Conservation (phyloP, 768 basidiomycete genomes). For the Albatrellus ellisii region DNA sequence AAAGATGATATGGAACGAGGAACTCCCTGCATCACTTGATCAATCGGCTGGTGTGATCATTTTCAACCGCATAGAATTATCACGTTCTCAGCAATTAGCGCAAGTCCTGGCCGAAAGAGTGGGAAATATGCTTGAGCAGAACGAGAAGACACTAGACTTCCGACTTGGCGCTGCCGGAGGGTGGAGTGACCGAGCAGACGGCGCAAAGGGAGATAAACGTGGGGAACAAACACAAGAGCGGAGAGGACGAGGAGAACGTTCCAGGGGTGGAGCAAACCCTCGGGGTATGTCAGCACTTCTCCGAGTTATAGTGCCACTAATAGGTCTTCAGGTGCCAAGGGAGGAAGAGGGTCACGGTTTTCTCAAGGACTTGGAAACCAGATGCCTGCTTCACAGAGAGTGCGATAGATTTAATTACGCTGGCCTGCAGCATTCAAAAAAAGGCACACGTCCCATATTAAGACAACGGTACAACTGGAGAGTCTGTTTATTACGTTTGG, state of each 20-base stretch:
- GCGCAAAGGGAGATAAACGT: constrained; percentile 63
- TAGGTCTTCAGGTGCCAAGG: constrained; percentile 35
- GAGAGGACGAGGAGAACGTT: constrained; percentile 60
- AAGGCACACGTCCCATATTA: not conserved
- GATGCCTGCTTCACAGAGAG: constrained; percentile 35
- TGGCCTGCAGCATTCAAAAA: not conserved
- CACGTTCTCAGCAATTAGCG: constrained; percentile 82
- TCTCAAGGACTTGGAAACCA: constrained; percentile 75
- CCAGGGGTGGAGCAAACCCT: constrained; percentile 31
- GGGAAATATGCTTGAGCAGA: constrained; percentile 75
- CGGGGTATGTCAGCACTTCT: not conserved
- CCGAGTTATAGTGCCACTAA: not conserved
- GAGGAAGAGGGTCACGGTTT: constrained; percentile 62
- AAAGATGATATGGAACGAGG: constrained; percentile 98
- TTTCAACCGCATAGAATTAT: constrained; percentile 85
- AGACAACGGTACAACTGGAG: no score
- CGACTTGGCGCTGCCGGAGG: constrained; percentile 60
- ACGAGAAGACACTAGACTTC: constrained; percentile 77
- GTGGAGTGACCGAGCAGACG: constrained; percentile 60
- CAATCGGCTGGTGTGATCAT: constrained; percentile 83
- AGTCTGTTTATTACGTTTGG: no score
- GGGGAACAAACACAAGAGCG: constrained; percentile 72
- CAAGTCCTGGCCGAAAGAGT: constrained; percentile 84
- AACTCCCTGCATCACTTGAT: constrained; percentile 86
- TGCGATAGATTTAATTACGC: constrained; percentile 11